These are phyloP conservation scores for Trametes versicolor DNA, from an alignment of 1,284 basidiomycete species.

Conservation along the genomic window DNA sequence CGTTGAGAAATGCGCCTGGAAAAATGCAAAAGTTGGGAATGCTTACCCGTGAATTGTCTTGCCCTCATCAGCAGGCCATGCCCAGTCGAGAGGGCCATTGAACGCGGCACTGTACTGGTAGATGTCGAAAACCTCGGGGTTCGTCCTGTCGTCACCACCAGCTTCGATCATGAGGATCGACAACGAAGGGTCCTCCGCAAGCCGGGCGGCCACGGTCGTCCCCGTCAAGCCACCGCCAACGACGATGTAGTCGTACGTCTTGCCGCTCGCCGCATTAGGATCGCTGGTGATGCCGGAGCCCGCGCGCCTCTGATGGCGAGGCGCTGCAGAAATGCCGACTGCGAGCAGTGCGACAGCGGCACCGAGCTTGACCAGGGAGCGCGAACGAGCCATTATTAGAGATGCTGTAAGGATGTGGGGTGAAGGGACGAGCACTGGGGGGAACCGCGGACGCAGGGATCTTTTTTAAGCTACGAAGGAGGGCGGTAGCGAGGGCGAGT, in stretches of 20 bases:
- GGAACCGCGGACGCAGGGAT: neutral
- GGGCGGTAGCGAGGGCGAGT: slow-evolving; percentile 9
- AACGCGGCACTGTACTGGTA: slow-evolving; percentile 59
- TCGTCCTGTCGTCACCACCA: slow-evolving; percentile 58
- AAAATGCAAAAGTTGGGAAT: neutral
- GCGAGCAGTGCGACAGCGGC: slow-evolving; percentile 13
- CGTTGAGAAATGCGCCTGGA: neutral
- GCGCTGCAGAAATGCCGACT: neutral
- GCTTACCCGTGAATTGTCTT: slow-evolving; percentile 57
- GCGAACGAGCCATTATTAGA: slow-evolving; percentile 3
- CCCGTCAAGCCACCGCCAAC: slow-evolving; percentile 74
- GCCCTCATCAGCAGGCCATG: slow-evolving; percentile 57
- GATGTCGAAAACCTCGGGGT: slow-evolving; percentile 58
- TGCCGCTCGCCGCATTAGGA: slow-evolving; percentile 9
- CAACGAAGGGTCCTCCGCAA: slow-evolving; percentile 62
- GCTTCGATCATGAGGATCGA: slow-evolving; percentile 69
- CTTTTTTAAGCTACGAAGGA: neutral
- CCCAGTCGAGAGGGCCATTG: slow-evolving; percentile 57
- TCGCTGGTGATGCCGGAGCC: slow-evolving; percentile 25
- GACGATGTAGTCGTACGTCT: slow-evolving; percentile 73
- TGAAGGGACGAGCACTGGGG: neutral
- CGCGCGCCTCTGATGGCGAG: slow-evolving; percentile 15
- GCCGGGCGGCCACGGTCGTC: slow-evolving; percentile 66
- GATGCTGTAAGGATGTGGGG: neutral
- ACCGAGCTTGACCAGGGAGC: neutral